phyloP scores from a whole-genome alignment of 1,139 yeast genomes.

The Lodderomyces jiufengensis region DNA sequence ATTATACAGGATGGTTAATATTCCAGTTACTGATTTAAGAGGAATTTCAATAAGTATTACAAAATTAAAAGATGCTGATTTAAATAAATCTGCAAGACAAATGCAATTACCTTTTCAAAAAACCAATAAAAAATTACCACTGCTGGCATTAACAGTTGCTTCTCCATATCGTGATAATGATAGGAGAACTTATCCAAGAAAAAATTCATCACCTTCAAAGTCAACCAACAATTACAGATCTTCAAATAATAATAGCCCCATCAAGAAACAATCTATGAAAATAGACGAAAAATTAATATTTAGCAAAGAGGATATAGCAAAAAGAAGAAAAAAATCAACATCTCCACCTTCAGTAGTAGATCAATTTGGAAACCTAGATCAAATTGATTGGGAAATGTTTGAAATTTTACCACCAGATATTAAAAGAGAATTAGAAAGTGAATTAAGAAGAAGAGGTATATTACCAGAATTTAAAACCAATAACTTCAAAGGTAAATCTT shows the following conservation, averaged over 20 bases:
- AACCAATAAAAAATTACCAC: conserved; percentile 2
- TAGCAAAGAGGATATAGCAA: conserved; percentile 3
- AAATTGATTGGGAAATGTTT: conserved; percentile 55
- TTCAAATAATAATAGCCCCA: too few relatives aligned
- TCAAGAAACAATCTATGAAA: too few relatives aligned
- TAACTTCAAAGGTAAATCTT: conserved; percentile 20
- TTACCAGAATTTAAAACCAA: conserved; percentile 15
- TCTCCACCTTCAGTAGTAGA: conserved; percentile 1
- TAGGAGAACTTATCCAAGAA: not conserved
- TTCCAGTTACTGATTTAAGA: conserved; percentile 67
- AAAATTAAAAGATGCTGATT: conserved; percentile 44
- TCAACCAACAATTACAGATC: too few relatives aligned
- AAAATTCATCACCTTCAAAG: conserved; percentile 1
- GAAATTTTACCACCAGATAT: conserved; percentile 52
- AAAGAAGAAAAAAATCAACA: not conserved
- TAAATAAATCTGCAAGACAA: conserved; percentile 31
- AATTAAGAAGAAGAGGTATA: conserved; percentile 37
- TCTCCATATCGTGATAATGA: not conserved
- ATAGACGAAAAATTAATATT: conserved; percentile 9
- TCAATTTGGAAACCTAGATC: conserved; percentile 7
- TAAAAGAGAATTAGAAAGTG: conserved; percentile 45
- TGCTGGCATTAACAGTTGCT: too few relatives aligned
- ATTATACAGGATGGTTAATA: conserved; percentile 51
- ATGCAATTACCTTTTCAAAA: conserved; percentile 36
- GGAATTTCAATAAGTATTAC: conserved; percentile 74